Percentiles rank a stretch among this genome's conserved stretches.
These are phyloP conservation scores for Brettanomyces custersianus DNA, from an alignment of 805 yeast genomes.

Conservation along the genomic window DNA sequence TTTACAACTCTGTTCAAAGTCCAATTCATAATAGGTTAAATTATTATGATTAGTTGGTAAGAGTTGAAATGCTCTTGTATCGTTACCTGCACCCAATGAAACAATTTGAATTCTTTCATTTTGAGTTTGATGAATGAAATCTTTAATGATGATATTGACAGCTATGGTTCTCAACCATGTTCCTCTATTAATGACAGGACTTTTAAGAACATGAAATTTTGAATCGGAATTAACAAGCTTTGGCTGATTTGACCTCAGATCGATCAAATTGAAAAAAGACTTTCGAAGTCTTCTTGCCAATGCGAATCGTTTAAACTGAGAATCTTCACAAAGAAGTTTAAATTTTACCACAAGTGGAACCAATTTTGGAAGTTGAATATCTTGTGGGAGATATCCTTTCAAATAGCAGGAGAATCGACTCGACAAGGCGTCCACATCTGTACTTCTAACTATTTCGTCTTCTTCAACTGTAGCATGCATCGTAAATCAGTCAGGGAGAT, in stretches of 20 bases:
- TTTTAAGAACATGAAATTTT: constrained; percentile 22
- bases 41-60: constrained; percentile 24
- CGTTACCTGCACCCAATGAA: constrained; percentile 78
- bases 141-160: constrained; percentile 37
- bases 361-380: constrained; percentile 28
- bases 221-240: not conserved
- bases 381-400: constrained; percentile 33
- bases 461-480: too few species aligned
- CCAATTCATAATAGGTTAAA: constrained; percentile 50
- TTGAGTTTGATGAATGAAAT: constrained; percentile 28
- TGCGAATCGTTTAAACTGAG: constrained; percentile 25
- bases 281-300: constrained; percentile 29
- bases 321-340: constrained; percentile 30
- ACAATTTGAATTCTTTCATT: constrained; percentile 38
- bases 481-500: too few species aligned
- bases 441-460: constrained; percentile 24
- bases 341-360: constrained; percentile 28
- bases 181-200: constrained; percentile 65
- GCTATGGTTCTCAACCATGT: constrained; percentile 53
- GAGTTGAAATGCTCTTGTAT: constrained; percentile 53
- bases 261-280: constrained; percentile 26
- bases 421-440: constrained; percentile 67
- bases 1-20: constrained; percentile 45
- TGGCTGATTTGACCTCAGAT: not conserved
- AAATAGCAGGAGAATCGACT: constrained; percentile 48